Percentiles rank a stretch among this genome's conserved stretches.
Evolutionary conservation across 768 basidiomycete species (phyloP).

Genomic region (Xerocomellus amylosporus): DNA sequence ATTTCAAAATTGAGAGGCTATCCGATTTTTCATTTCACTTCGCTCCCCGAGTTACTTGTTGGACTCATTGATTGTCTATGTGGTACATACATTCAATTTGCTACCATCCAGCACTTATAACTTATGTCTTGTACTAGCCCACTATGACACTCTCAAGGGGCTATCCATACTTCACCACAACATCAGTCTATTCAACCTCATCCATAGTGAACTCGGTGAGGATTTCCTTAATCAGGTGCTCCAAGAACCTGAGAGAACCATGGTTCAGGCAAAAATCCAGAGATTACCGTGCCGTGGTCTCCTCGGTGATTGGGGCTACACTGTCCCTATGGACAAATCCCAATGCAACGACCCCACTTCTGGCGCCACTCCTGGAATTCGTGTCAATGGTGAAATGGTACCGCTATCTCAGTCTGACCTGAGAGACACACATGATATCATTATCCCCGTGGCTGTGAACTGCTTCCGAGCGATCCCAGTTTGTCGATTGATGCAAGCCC

Average conservation of each 20-base stretch:
- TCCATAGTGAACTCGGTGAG: background rate
- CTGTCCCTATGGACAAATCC: too few relatives aligned
- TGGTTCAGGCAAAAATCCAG: background rate
- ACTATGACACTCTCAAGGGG: background rate
- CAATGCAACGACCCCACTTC: too few relatives aligned
- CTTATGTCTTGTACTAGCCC: background rate
- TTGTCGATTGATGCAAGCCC: background rate
- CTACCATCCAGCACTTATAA: too few relatives aligned
- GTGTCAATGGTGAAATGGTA: too few relatives aligned
- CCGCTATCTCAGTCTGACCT: too few relatives aligned
- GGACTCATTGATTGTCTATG: background rate
- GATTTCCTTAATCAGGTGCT: background rate
- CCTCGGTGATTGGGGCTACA: background rate
- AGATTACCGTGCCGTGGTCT: background rate
- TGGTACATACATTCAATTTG: too few relatives aligned
- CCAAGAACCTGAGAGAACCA: background rate
- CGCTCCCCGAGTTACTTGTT: background rate
- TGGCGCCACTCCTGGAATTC: too few relatives aligned
- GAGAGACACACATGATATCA: background rate
- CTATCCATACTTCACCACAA: background rate
- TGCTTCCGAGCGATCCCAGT: too few relatives aligned
- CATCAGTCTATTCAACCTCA: conserved; percentile 5
- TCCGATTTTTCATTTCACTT: background rate
- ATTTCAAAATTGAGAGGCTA: background rate
- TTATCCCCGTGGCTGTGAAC: background rate